Conservation (phyloP, 225 moss, liverwort and hornwort genomes). For the Neckera pumila region DNA sequence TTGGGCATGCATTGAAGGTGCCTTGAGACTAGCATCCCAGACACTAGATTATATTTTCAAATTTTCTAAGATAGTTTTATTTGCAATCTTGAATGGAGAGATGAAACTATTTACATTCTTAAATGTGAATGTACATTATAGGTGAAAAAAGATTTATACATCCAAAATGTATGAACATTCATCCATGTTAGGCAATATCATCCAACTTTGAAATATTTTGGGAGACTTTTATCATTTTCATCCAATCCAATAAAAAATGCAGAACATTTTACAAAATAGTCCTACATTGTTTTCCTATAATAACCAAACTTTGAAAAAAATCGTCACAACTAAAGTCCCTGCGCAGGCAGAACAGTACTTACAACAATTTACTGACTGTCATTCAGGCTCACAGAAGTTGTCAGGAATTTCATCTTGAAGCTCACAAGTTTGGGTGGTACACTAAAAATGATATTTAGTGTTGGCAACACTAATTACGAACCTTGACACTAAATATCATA, state of each 20-base stretch:
- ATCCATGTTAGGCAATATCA: not conserved
- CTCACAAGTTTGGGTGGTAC: not conserved
- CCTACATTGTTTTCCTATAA: not conserved
- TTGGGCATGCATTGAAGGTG: too few relatives aligned
- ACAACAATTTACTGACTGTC: not conserved
- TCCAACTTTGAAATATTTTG: not conserved
- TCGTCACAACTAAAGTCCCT: not conserved
- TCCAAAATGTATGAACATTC: not conserved
- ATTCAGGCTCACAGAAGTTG: not conserved
- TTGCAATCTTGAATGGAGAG: not conserved
- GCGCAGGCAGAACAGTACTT: not conserved
- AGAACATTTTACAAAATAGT: not conserved
- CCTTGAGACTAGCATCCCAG: too few relatives aligned
- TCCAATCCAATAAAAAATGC: not conserved
- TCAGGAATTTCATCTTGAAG: not conserved
- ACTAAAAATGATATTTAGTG: too few relatives aligned
- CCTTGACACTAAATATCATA: too few relatives aligned
- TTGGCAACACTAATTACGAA: too few relatives aligned
- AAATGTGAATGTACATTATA: not conserved
- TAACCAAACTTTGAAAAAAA: not conserved
- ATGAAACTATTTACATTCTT: not conserved
- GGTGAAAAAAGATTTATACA: not conserved
- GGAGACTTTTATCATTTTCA: not conserved
- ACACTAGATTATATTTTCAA: too few relatives aligned
- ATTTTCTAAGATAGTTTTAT: too few relatives aligned